A percentile compares a stretch with the other conserved stretches of the same genome.
phyloP scores from a whole-genome alignment of 2,329 filamentous ascomycete species.

The Neopestalotiopsis clavispora region DNA sequence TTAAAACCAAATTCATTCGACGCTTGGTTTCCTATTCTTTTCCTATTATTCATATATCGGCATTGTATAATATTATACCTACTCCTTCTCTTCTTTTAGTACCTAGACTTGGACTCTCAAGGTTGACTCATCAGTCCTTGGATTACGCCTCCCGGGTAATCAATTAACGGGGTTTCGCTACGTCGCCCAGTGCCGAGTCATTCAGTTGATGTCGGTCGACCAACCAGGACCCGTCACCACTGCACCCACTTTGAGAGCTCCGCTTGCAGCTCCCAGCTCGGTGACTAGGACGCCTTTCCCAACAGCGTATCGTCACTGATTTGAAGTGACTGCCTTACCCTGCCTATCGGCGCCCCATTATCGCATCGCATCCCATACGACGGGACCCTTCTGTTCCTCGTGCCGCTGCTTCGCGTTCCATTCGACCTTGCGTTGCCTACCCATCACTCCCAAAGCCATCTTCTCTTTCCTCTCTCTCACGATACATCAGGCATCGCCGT shows the following conservation, averaged over 20 bases:
- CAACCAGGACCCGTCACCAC: conserved; percentile 20
- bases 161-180: conserved; percentile 15
- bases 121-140: background rate
- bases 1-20: too few relatives aligned
- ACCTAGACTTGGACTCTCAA: background rate
- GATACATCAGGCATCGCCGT: background rate
- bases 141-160: background rate
- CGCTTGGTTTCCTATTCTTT: background rate
- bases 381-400: conserved; percentile 6
- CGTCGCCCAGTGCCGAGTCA: conserved; percentile 30
- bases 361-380: conserved; percentile 13
- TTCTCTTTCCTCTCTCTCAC: background rate
- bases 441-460: background rate
- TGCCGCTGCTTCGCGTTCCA: background rate
- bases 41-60: background rate
- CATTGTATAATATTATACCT: background rate
- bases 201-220: conserved; percentile 37
- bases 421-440: background rate
- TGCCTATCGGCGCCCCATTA: background rate
- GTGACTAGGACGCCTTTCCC: conserved; percentile 5
- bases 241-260: conserved; percentile 11
- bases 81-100: background rate
- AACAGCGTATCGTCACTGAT: conserved; percentile 13
- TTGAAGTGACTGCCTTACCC: background rate
- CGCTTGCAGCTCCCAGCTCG: conserved; percentile 17